Evolutionary conservation across 2,329 filamentous ascomycete species (phyloP), one percentile per base, ranked within the genome.

Genomic region (Fusarium avenaceum): DNA sequence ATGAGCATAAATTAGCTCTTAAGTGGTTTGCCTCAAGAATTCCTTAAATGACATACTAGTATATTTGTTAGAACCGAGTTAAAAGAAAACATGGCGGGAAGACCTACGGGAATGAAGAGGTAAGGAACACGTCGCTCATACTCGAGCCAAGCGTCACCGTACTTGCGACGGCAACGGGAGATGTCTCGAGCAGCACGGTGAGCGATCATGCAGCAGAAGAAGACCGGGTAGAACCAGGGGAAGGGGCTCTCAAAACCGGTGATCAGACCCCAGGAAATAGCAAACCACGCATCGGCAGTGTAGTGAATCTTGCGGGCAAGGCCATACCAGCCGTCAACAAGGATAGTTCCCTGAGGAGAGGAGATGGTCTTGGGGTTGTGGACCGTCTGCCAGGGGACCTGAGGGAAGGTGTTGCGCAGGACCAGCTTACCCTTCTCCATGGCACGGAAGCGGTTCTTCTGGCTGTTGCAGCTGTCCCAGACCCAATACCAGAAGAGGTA

Each of bases 401-500:
- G 92, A 7, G 94, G 94, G 83, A 97, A 97, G 4, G 93, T 90
- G 73, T 90, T 92, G 73, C 94, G 91, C 77, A 88, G 83, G 52
- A 90, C 80, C 52, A 86, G 76, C 40, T 89, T 89, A 63, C 93
- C 93, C 63, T 90, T 88, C 81, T 96, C 92, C 80, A 89, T 85
- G 69, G 91, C 88, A 56, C 94, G 90, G 87, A 95, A 97, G 68
- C 92, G 90, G 82, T 97, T 97, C 87, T 97, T 97, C 81, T 97
- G 94, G 76, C 89, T 93, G 83, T 97, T 97, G 80, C 89, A 90
- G 43, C 93, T 96, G 76, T 97, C 94, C 93, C 94, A 97, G 57
- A 96, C 85, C 88, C 92, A 95, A 84, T 97, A 97, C 70, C 91
- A 89, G 76, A 92, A 90, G 46, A 96, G 82, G 77, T 97, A 96